These are phyloP conservation scores for Rhizophagus clarus DNA, from an alignment of 192 early-diverging fungal species.

Conservation along the genomic window DNA sequence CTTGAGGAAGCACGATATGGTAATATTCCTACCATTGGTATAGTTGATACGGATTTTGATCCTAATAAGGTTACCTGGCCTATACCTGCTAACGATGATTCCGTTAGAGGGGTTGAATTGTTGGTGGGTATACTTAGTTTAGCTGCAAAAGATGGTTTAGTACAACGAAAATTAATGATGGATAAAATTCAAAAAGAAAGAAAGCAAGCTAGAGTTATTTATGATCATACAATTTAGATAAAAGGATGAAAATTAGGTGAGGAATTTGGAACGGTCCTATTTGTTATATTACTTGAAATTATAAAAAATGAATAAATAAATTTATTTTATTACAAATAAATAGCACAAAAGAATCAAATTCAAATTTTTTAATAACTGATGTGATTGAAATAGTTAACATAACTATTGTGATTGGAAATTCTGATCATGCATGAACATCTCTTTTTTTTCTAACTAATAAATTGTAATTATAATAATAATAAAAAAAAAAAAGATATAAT, in stretches of 20 bases:
- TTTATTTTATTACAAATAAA: no score
- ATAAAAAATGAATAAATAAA: no score
- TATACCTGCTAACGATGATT: slow-evolving; percentile 95
- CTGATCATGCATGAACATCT: no score
- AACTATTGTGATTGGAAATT: no score
- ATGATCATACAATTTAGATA: background rate
- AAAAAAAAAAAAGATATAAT: no score
- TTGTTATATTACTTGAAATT: background rate
- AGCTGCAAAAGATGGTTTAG: slow-evolving; percentile 67
- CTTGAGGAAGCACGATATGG: slow-evolving; percentile 74
- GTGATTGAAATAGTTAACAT: no score
- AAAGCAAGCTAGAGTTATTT: background rate
- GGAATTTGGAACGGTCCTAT: background rate
- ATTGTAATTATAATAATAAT: no score
- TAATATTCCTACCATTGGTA: slow-evolving; percentile 86
- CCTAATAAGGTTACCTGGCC: slow-evolving; percentile 85
- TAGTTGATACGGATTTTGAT: slow-evolving; percentile 92
- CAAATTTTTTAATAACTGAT: no score
- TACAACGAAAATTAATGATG: slow-evolving; percentile 40
- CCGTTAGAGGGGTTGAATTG: slow-evolving; percentile 71
- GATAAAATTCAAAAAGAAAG: slow-evolving; percentile 1
- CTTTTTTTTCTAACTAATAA: no score
- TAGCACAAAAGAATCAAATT: no score
- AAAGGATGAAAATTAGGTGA: background rate
- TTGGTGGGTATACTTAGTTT: slow-evolving; percentile 79